phyloP scores from a whole-genome alignment of 352 stramenopile genomes.

The Salisapilia sapeloensis region DNA sequence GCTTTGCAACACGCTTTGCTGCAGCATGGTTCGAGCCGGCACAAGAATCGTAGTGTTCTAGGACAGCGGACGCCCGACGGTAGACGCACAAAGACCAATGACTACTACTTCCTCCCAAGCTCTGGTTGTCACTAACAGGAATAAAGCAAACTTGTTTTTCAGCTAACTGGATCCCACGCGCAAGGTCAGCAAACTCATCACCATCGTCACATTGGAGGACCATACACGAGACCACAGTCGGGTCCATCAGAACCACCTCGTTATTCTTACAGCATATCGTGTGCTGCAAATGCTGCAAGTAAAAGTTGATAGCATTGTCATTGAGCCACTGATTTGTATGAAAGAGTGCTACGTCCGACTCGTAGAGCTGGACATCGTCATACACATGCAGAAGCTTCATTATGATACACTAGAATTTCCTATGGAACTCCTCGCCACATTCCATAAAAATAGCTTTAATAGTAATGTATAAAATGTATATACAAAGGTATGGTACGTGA shows the following conservation, averaged over 20 bases:
- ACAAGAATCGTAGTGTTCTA: conserved; percentile 64
- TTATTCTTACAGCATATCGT: conserved; percentile 7
- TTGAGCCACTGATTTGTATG: conserved; percentile 46
- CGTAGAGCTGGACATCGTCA: conserved; percentile 72
- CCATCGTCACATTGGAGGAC: conserved; percentile 72
- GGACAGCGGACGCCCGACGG: conserved; percentile 5
- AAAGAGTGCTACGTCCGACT: conserved; percentile 62
- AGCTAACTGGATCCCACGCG: conserved; percentile 15
- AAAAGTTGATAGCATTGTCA: conserved; percentile 75
- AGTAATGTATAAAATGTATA: conserved; percentile 4
- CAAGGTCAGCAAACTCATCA: conserved; percentile 52
- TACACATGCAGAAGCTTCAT: conserved; percentile 45
- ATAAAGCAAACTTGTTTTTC: conserved; percentile 29
- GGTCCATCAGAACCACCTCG: conserved; percentile 51
- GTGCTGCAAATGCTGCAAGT: conserved; percentile 49
- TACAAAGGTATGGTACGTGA: too few species aligned
- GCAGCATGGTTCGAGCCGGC: conserved; percentile 30
- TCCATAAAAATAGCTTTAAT: conserved; percentile 4
- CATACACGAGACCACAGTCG: conserved; percentile 63
- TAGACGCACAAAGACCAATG: conserved; percentile 72
- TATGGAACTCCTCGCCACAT: conserved; percentile 3
- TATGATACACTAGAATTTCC: conserved; percentile 8
- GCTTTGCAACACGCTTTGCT: conserved; percentile 15
- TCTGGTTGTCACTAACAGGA: conserved; percentile 52
- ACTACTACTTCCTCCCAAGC: conserved; percentile 27